A percentile compares a stretch with the other conserved stretches of the same genome.
phyloP scores from a whole-genome alignment of 2,329 filamentous ascomycete genomes.

The Metarhizium rileyi region DNA sequence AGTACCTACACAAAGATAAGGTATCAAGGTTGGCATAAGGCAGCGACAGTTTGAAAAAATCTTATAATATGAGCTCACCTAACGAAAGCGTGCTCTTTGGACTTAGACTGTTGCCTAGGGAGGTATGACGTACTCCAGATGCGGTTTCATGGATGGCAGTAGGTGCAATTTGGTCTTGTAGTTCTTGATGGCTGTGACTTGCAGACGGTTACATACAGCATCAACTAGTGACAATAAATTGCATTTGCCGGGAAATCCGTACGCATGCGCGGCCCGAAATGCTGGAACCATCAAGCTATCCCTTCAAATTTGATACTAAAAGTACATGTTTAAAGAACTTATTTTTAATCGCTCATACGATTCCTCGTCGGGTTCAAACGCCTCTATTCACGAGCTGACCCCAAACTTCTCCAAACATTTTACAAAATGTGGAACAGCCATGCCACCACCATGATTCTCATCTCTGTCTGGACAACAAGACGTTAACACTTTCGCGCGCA shows the following conservation, averaged over 20 bases:
- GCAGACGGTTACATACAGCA: too few species aligned
- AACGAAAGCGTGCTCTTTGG: not conserved
- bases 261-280: not conserved
- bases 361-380: not conserved
- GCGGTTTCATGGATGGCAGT: not conserved
- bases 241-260: not conserved
- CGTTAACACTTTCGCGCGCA: conserved; percentile 53
- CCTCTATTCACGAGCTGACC: not conserved
- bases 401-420: not conserved
- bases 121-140: not conserved
- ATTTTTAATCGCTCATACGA: not conserved
- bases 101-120: not conserved
- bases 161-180: not conserved
- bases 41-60: not conserved
- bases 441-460: conserved; percentile 9
- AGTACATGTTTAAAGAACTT: not conserved
- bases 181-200: not conserved
- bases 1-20: conserved; percentile 38
- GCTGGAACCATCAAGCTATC: not conserved
- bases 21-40: not conserved
- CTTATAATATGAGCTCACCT: not conserved
- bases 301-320: not conserved
- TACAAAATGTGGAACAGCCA: not conserved
- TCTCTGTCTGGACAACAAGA: conserved; percentile 46
- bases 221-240: not conserved